phyloP scores from a whole-genome alignment of 441 rosid species.

The Aleurites moluccanus region DNA sequence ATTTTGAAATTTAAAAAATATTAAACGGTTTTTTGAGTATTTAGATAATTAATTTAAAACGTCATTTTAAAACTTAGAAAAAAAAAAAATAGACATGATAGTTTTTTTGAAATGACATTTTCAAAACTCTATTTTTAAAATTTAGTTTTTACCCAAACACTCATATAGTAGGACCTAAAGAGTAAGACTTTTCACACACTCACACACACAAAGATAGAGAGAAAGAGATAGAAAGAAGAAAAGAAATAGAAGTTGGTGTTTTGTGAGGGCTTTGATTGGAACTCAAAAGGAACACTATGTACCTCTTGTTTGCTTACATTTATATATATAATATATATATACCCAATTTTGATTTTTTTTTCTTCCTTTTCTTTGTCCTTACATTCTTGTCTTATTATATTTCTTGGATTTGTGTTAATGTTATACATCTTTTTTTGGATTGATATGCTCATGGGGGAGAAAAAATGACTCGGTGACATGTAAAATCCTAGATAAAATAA shows the following conservation, averaged over 20 bases:
- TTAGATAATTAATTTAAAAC: too few relatives aligned
- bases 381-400: slow-evolving; percentile 28
- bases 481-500: slow-evolving; percentile 22
- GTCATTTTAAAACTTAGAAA: too few relatives aligned
- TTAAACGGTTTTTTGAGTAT: too few relatives aligned
- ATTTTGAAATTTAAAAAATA: too few relatives aligned
- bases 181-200: slow-evolving; percentile 18
- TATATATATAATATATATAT: neutral
- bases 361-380: slow-evolving; percentile 29
- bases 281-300: slow-evolving; percentile 26
- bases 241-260: slow-evolving; percentile 2
- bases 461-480: slow-evolving; percentile 1
- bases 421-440: neutral
- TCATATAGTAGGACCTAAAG: slow-evolving; percentile 26
- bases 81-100: too few relatives aligned
- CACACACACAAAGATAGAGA: neutral
- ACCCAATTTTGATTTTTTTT: slow-evolving; percentile 16
- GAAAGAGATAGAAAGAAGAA: slow-evolving; percentile 19
- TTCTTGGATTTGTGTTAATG: slow-evolving; percentile 13
- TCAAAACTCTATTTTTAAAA: too few relatives aligned
- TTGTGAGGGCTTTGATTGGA: slow-evolving; percentile 28
- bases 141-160: too few relatives aligned
- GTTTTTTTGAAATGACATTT: too few relatives aligned
- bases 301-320: slow-evolving; percentile 15
- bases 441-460: slow-evolving; percentile 1